Percentiles rank a stretch among this genome's conserved stretches.
phyloP scores from a whole-genome alignment of 805 yeast species.

The Starmerella floris region DNA sequence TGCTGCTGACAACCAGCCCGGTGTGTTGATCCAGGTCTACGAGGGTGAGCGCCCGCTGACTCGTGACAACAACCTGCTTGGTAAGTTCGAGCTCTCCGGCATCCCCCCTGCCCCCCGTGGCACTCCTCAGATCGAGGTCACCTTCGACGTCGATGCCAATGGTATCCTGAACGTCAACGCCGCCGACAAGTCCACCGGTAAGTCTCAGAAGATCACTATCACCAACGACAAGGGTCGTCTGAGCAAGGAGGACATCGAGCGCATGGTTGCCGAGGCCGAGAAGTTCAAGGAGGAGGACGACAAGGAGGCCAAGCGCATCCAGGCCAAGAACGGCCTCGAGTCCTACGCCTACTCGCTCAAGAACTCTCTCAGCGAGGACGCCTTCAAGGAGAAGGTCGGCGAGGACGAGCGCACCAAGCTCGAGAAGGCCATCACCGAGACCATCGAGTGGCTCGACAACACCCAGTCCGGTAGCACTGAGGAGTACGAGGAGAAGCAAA shows the following conservation, averaged over 20 bases:
- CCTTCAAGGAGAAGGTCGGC: constrained; percentile 54
- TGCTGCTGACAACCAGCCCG: constrained; percentile 96
- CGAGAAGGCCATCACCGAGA: constrained; percentile 24
- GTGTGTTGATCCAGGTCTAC: constrained; percentile 91
- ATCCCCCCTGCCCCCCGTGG: constrained; percentile 99
- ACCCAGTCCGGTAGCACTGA: constrained; percentile 87
- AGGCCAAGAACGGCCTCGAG: constrained; percentile 89
- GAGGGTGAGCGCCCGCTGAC: constrained; percentile 98
- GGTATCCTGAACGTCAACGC: constrained; percentile 96
- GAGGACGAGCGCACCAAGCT: constrained; percentile 24
- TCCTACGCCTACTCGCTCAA: constrained; percentile 89
- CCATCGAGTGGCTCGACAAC: constrained; percentile 65
- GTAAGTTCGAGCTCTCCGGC: constrained; percentile 92
- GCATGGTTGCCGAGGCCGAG: constrained; percentile 96
- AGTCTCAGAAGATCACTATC: constrained; percentile 90
- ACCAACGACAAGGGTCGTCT: constrained; percentile 98
- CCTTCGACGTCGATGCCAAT: constrained; percentile 92
- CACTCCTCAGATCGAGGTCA: constrained; percentile 95
- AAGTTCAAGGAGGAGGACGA: constrained; percentile 95
- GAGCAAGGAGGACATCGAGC: constrained; percentile 93
- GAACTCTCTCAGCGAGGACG: constrained; percentile 62
- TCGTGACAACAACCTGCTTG: constrained; percentile 88
- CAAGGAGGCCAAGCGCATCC: constrained; percentile 82
- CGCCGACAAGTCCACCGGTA: constrained; percentile 96
- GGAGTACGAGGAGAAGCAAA: constrained; percentile 83